phyloP scores from a whole-genome alignment of 2,329 filamentous ascomycete genomes.

The Fusarium aywerte region DNA sequence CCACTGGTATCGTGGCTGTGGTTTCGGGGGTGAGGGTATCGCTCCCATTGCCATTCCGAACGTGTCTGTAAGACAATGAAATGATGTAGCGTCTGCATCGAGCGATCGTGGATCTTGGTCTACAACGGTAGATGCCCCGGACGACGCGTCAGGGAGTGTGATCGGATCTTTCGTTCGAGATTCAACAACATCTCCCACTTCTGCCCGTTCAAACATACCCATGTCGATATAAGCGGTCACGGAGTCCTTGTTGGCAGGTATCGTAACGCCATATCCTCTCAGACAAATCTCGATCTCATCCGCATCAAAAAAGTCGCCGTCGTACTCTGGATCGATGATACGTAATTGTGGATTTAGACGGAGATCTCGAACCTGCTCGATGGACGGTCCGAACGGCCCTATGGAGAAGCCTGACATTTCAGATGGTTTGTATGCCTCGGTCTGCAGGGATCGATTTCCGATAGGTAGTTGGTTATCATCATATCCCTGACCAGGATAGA shows the following conservation, averaged over 20 bases:
- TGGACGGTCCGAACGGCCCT: neutral
- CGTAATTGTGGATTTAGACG: neutral
- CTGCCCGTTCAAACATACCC: conserved; percentile 4
- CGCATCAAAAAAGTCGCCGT: neutral
- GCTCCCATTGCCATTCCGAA: conserved; percentile 8
- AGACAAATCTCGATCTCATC: conserved; percentile 13
- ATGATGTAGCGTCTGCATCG: neutral
- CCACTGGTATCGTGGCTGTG: neutral
- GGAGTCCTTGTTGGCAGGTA: neutral
- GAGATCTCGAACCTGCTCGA: conserved; percentile 2
- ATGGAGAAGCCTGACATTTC: conserved; percentile 14
- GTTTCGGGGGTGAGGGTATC: neutral
- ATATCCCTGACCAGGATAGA: neutral
- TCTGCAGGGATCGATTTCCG: neutral
- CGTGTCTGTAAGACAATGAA: neutral
- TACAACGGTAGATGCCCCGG: neutral
- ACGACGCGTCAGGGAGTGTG: neutral
- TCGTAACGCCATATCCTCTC: conserved; percentile 6
- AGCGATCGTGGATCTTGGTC: neutral
- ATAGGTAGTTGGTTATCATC: neutral
- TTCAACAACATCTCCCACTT: neutral
- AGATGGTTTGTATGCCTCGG: neutral
- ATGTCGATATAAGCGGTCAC: conserved; percentile 10
- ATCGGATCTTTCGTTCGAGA: neutral
- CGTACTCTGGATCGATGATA: neutral